Percentiles rank a stretch among this genome's conserved stretches.
Evolutionary conservation across 305 asterid species (phyloP).

Genomic region (Fraxinus ornus): DNA sequence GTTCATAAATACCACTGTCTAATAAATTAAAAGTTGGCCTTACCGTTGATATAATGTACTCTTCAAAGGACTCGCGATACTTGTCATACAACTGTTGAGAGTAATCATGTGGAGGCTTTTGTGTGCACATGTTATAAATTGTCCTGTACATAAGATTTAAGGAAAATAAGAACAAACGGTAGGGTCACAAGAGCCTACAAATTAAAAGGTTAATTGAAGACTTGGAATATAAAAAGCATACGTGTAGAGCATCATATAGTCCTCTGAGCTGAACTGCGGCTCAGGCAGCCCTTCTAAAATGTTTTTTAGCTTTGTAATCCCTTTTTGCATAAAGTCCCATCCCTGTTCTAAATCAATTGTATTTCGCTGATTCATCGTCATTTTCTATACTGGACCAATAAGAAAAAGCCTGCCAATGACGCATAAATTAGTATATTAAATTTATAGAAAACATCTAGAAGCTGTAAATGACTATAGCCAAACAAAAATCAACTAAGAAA

Average conservation of each 20-base stretch:
- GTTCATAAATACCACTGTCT: neutral
- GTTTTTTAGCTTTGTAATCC: slow-evolving; percentile 66
- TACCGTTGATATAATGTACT: slow-evolving; percentile 60
- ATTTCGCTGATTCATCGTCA: slow-evolving; percentile 55
- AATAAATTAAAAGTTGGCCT: slow-evolving; percentile 18
- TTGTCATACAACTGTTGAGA: slow-evolving; percentile 81
- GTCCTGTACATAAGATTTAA: slow-evolving; percentile 50
- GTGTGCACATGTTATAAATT: slow-evolving; percentile 84
- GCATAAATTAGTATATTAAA: slow-evolving; percentile 12
- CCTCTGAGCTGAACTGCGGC: slow-evolving; percentile 79
- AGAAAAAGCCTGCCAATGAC: slow-evolving; percentile 24
- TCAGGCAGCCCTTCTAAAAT: slow-evolving; percentile 74
- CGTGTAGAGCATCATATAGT: slow-evolving; percentile 81
- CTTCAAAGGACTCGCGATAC: slow-evolving; percentile 65
- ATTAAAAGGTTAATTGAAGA: neutral
- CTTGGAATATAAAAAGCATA: slow-evolving; percentile 28
- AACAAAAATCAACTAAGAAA: neutral
- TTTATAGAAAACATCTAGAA: neutral
- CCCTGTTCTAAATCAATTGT: slow-evolving; percentile 68
- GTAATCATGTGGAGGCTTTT: slow-evolving; percentile 80
- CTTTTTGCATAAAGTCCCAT: slow-evolving; percentile 78
- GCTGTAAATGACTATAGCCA: neutral
- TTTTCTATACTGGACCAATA: slow-evolving; percentile 22
- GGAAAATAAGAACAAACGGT: slow-evolving; percentile 19
- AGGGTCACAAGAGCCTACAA: slow-evolving; percentile 1